Evolutionary conservation across 495 filamentous ascomycete species (phyloP).

Genomic region (Podospora pseudopauciseta): DNA sequence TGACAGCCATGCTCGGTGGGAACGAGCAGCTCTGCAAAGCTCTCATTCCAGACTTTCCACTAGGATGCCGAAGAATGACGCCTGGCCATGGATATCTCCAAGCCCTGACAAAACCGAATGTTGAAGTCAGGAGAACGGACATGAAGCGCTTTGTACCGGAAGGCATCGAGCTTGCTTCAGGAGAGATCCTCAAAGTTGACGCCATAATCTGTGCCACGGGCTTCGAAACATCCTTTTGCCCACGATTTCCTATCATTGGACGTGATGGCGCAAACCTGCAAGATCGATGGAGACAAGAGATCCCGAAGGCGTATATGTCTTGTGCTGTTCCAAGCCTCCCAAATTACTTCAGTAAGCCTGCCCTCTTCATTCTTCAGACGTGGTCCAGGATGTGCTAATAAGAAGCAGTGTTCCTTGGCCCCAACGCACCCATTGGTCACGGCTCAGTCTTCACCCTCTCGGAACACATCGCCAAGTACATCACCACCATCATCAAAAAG

Average conservation of each 20-base stretch:
- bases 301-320: conserved; percentile 45
- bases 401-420: conserved; percentile 42
- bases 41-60: conserved; percentile 62
- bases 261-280: conserved; percentile 47
- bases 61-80: conserved; percentile 64
- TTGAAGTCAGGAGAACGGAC: conserved; percentile 52
- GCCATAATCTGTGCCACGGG: conserved; percentile 70
- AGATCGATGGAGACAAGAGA: conserved; percentile 35
- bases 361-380: neutral
- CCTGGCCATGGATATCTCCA: conserved; percentile 67
- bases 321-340: conserved; percentile 44
- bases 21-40: conserved; percentile 44
- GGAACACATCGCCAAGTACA: conserved; percentile 48
- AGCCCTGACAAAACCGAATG: conserved; percentile 57
- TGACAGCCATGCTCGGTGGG: conserved; percentile 43
- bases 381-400: conserved; percentile 17
- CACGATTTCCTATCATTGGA: conserved; percentile 58
- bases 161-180: conserved; percentile 56
- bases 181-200: conserved; percentile 54
- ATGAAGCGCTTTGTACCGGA: conserved; percentile 58
- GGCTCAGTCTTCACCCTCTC: conserved; percentile 47
- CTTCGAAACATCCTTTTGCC: conserved; percentile 58
- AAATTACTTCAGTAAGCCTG: conserved; percentile 47
- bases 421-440: conserved; percentile 49
- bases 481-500: conserved; percentile 42